These are phyloP conservation scores for Heliamphora pulchella DNA, from an alignment of 179 eudicot species.

Conservation along the genomic window DNA sequence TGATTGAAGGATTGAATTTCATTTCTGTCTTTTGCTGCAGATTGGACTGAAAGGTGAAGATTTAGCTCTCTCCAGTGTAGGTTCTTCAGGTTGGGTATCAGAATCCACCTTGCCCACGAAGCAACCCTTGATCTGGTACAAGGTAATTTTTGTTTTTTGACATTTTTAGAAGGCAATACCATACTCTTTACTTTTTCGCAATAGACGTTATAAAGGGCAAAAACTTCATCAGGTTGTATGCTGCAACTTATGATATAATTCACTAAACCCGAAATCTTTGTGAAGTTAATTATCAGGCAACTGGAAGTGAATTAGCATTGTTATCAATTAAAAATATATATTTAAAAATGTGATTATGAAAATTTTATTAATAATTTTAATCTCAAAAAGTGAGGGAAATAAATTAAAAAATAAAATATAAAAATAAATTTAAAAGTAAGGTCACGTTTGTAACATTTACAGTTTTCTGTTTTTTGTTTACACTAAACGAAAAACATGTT, in stretches of 20 bases:
- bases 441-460: too few relatives aligned
- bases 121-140: conserved; percentile 86
- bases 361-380: too few relatives aligned
- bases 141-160: conserved; percentile 38
- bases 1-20: not conserved
- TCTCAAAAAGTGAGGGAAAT: too few relatives aligned
- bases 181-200: not conserved
- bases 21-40: conserved; percentile 25
- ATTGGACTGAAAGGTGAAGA: conserved; percentile 80
- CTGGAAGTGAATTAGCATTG: too few relatives aligned
- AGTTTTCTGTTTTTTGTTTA: too few relatives aligned
- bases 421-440: too few relatives aligned
- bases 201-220: not conserved
- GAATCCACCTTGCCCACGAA: conserved; percentile 50
- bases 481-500: too few relatives aligned
- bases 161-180: conserved; percentile 53
- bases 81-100: conserved; percentile 58
- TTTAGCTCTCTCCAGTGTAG: conserved; percentile 53
- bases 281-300: not conserved
- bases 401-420: too few relatives aligned
- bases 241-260: not conserved
- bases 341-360: too few relatives aligned
- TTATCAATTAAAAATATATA: too few relatives aligned
- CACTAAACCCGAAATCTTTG: not conserved
- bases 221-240: not conserved